Percentiles rank a stretch among this genome's conserved stretches.
phyloP scores from a whole-genome alignment of 352 stramenopile species.

The Phytophthora vignae region DNA sequence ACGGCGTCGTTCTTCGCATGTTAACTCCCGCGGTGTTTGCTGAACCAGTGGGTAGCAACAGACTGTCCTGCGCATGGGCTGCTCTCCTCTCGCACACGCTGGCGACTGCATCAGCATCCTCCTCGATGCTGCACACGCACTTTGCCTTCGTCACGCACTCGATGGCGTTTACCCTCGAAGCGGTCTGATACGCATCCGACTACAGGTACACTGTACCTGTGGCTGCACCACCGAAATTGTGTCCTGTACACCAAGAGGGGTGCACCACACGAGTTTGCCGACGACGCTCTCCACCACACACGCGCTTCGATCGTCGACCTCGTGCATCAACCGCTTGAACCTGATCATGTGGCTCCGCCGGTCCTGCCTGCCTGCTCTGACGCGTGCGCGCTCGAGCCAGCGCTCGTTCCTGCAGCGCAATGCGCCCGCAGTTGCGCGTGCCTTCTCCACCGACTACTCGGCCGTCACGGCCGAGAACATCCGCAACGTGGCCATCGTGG shows the following conservation, averaged over 20 bases:
- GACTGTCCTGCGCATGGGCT: neutral
- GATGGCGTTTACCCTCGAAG: neutral
- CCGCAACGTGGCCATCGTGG: constrained; percentile 92
- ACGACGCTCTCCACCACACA: constrained; percentile 24
- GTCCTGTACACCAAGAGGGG: constrained; percentile 9
- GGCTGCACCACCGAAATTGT: constrained; percentile 23
- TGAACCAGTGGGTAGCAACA: neutral
- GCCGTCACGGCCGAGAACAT: constrained; percentile 63
- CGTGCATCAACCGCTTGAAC: constrained; percentile 24
- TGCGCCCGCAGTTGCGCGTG: constrained; percentile 37
- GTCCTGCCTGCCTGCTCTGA: constrained; percentile 52
- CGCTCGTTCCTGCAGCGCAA: constrained; percentile 43
- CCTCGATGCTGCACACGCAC: too few relatives aligned
- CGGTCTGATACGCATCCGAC: neutral
- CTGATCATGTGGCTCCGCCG: constrained; percentile 70
- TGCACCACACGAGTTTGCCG: constrained; percentile 7
- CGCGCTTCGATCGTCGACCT: constrained; percentile 12
- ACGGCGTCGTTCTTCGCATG: neutral
- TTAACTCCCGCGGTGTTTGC: neutral
- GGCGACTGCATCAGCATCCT: neutral
- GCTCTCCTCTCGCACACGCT: neutral
- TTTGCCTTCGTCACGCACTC: too few relatives aligned
- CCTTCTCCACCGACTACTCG: constrained; percentile 57
- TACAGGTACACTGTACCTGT: constrained; percentile 11
- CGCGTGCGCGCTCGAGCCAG: constrained; percentile 40